Evolutionary conservation across 306 rosid genomes (phyloP).

Genomic region (Elaeagnus macrophylla): DNA sequence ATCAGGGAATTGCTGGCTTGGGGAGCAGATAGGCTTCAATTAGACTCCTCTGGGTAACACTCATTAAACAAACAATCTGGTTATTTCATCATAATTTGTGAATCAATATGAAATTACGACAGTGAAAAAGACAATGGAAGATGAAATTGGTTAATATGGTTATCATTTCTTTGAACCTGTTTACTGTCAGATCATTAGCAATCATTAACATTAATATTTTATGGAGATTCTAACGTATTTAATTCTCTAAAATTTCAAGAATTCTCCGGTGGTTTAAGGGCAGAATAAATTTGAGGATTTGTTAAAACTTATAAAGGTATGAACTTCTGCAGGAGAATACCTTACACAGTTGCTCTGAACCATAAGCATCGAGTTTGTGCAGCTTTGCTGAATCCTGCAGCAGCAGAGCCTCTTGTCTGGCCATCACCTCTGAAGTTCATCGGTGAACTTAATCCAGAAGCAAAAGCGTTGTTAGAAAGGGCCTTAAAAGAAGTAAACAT

Average conservation of each 20-base stretch:
- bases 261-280: not conserved
- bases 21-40: conserved; percentile 86
- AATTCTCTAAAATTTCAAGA: not conserved
- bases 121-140: too few species aligned
- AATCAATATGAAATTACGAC: too few species aligned
- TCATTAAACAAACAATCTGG: not conserved
- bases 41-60: conserved; percentile 69
- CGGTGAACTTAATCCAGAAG: conserved; percentile 76
- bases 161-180: too few species aligned
- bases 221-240: too few species aligned
- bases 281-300: conserved; percentile 1
- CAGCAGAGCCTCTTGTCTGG: conserved; percentile 92
- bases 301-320: conserved; percentile 6
- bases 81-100: not conserved
- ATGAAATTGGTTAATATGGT: too few species aligned
- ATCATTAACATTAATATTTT: too few species aligned
- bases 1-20: conserved; percentile 73
- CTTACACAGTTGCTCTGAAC: conserved; percentile 61
- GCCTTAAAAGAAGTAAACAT: conserved; percentile 74
- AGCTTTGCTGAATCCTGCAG: conserved; percentile 61
- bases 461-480: conserved; percentile 63
- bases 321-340: conserved; percentile 59
- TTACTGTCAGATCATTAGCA: too few species aligned
- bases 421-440: conserved; percentile 84
- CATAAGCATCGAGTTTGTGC: conserved; percentile 63